Base-by-base conservation (phyloP, 2,329 filamentous ascomycete species). In the Aspergillus flavus region DNA sequence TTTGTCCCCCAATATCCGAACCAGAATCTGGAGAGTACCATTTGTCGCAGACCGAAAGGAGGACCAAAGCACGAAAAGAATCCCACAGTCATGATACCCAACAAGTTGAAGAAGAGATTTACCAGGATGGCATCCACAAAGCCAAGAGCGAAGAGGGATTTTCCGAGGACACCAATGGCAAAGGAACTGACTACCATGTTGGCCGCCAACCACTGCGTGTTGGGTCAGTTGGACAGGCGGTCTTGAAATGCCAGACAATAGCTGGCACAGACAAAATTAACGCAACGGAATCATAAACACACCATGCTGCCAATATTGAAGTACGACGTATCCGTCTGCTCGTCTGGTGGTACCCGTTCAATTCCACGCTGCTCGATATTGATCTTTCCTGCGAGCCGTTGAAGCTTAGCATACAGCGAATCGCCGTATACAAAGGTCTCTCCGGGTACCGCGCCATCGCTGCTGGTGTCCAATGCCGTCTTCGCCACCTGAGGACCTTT, bases 41-140 rank as follows among this genome's bases (percentile, higher is more conserved):
- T 93, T 73, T 93, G 91, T 60, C 91, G 86, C 66, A 93, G 82
- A 4, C 91, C 91, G 68, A 92, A 93, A 10, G 81, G 80, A 3
- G 91, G 89, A 3, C 91, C 91, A 72, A 93, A 92, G 21, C 87
- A 91, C 2, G 89, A 91, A 81, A 93, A 93, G 78, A 89, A 92
- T 72, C 87, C 90, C 19, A 92, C 91, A 0, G 91, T 89, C 56
- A 89, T 72, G 56, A 90, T 84, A n/a, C 89, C 90, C 11, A 94
- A 80, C 5, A 92, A 73, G 70, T 93, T 94, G 80, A 94, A 86
- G 78, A 93, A 91, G 58, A 94, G 76, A 63, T 91, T 89, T 36
- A 88, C 85, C 53, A 94, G 79, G 39, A 91, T 86, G 9, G 89
- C 87, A 71, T 94, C 92, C 56, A 89, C 81, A 68, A 92, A 93